Evolutionary conservation across 2,329 filamentous ascomycete species (phyloP).

Genomic region (Samsoniella hepiali): DNA sequence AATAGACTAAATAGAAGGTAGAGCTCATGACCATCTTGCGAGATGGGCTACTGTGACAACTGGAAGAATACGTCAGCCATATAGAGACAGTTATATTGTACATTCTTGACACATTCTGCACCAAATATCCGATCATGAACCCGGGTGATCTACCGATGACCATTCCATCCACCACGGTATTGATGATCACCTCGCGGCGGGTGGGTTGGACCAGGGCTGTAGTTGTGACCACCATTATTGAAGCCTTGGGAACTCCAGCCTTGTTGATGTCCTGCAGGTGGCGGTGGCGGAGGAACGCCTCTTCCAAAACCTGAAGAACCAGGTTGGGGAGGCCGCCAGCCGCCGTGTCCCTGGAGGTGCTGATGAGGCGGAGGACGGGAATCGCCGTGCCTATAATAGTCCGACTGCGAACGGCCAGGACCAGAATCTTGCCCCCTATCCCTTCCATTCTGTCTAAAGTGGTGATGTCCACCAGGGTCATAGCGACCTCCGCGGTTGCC

Average conservation of each 20-base stretch:
- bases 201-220: not conserved
- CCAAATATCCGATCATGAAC: not conserved
- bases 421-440: conserved; percentile 4
- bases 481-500: conserved; percentile 49
- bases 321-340: conserved; percentile 45
- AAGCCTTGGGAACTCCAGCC: conserved; percentile 2
- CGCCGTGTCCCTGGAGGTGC: conserved; percentile 25
- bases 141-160: not conserved
- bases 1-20: no score
- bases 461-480: conserved; percentile 13
- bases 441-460: conserved; percentile 13
- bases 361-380: conserved; percentile 19
- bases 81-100: not conserved
- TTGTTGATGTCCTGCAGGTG: conserved; percentile 25
- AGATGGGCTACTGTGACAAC: not conserved
- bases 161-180: conserved; percentile 6
- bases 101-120: not conserved
- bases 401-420: conserved; percentile 11
- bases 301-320: conserved; percentile 42
- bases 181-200: not conserved
- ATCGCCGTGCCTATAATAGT: conserved; percentile 21
- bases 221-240: not conserved
- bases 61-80: not conserved
- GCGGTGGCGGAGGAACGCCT: conserved; percentile 46
- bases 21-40: not conserved